Conservation (phyloP, 2,329 filamentous ascomycete species). For the Aureobasidium subglaciale region DNA sequence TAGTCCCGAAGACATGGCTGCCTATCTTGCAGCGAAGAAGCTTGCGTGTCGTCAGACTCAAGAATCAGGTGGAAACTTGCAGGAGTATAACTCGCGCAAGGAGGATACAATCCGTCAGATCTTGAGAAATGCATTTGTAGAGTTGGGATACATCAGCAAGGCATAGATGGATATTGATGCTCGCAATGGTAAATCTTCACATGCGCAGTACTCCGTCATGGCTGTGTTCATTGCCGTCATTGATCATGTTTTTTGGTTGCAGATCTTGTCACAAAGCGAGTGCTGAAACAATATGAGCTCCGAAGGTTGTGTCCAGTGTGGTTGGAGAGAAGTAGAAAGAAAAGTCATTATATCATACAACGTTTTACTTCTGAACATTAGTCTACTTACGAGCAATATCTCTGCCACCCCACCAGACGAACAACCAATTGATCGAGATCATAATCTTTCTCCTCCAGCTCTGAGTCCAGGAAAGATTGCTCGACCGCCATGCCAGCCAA, state of each 20-base stretch:
- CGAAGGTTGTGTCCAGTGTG: not conserved
- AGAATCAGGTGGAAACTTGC: not conserved
- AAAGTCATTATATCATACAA: too few species aligned
- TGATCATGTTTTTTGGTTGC: not conserved
- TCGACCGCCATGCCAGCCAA: constrained; percentile 39
- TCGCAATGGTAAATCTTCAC: too few species aligned
- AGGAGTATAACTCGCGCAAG: not conserved
- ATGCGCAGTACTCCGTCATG: too few species aligned
- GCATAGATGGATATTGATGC: not conserved
- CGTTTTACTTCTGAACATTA: too few species aligned
- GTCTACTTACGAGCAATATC: constrained; percentile 26
- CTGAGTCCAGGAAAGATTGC: constrained; percentile 26
- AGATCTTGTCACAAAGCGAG: not conserved
- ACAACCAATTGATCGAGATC: constrained; percentile 27
- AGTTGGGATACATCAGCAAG: not conserved
- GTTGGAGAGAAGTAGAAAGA: too few species aligned
- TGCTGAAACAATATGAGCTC: not conserved
- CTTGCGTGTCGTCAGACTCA: not conserved
- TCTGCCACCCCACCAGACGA: constrained; percentile 22
- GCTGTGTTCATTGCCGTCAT: too few species aligned
- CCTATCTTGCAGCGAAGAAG: not conserved
- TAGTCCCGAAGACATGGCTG: not conserved
- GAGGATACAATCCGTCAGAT: not conserved
- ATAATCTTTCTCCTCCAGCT: constrained; percentile 27
- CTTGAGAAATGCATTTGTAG: not conserved